Conservation (phyloP, 805 yeast species). For the Myxozyma lipomycoides region DNA sequence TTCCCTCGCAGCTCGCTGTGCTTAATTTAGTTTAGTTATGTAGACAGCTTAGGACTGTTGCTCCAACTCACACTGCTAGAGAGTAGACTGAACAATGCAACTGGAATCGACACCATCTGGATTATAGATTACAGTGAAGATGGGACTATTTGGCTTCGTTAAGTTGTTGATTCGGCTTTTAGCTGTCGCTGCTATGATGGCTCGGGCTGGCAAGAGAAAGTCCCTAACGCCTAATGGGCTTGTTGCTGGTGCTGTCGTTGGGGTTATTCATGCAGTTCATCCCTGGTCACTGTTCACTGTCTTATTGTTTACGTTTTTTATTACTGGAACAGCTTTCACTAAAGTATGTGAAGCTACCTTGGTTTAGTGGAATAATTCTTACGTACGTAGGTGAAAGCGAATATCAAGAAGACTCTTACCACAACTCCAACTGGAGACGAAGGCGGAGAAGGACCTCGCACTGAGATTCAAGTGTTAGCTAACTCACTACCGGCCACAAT, state of each 20-base stretch:
- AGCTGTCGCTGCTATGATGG: constrained; percentile 16
- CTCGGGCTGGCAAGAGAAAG: constrained; percentile 37
- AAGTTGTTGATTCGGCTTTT: constrained; percentile 3
- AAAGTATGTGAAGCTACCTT: constrained; percentile 28
- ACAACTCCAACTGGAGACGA: constrained; percentile 28
- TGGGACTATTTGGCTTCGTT: constrained; percentile 1
- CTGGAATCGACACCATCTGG: too few relatives aligned
- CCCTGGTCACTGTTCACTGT: constrained; percentile 37
- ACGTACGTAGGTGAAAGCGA: constrained; percentile 35
- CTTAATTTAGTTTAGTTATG: too few relatives aligned
- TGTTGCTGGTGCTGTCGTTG: constrained; percentile 40
- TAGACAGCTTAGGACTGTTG: too few relatives aligned
- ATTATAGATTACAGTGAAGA: too few relatives aligned
- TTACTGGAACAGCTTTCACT: constrained; percentile 42
- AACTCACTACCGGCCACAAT: constrained; percentile 42
- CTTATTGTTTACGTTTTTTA: constrained; percentile 39
- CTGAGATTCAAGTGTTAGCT: constrained; percentile 43
- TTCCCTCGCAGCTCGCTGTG: too few relatives aligned
- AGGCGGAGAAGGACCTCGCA: constrained; percentile 38
- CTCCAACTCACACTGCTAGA: too few relatives aligned
- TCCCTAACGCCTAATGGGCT: constrained; percentile 42
- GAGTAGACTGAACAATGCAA: too few relatives aligned
- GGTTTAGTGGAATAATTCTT: not conserved
- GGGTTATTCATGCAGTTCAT: constrained; percentile 42
- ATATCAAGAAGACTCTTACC: constrained; percentile 38